Evolutionary conservation across 805 yeast species (phyloP).

Genomic region (Starmerella khaoyaiensis): DNA sequence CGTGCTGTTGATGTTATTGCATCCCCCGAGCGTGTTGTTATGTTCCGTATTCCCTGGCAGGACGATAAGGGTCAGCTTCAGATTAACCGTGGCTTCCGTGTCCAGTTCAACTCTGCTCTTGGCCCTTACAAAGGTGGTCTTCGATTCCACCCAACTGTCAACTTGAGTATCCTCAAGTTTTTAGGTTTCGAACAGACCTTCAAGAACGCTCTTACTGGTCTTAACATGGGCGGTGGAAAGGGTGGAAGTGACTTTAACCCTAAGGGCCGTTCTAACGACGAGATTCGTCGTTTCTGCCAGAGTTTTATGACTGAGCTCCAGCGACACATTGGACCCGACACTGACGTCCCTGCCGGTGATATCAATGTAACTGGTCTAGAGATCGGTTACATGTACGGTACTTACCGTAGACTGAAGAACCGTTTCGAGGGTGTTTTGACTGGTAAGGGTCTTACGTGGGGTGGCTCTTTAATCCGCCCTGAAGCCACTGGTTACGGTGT

Average conservation of each 20-base stretch:
- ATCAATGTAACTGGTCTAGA: constrained; percentile 97
- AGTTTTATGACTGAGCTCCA: constrained; percentile 92
- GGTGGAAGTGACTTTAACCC: constrained; percentile 99
- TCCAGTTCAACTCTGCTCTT: constrained; percentile 93
- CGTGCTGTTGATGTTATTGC: constrained; percentile 81
- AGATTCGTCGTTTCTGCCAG: constrained; percentile 93
- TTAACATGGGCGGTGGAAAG: constrained; percentile 98
- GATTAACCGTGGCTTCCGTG: constrained; percentile 96
- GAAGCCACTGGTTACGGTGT: constrained; percentile 99
- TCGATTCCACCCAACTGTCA: constrained; percentile 94
- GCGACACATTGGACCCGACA: constrained; percentile 91
- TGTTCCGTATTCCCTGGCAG: constrained; percentile 97
- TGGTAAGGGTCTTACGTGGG: constrained; percentile 97
- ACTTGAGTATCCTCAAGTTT: constrained; percentile 87
- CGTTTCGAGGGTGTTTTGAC: constrained; percentile 94
- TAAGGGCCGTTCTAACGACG: constrained; percentile 82
- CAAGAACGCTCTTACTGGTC: constrained; percentile 95
- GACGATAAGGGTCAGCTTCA: constrained; percentile 83
- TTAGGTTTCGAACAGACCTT: constrained; percentile 97
- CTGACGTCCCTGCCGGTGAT: constrained; percentile 99
- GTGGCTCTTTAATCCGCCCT: constrained; percentile 97
- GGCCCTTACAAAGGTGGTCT: constrained; percentile 99
- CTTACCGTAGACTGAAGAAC: constrained; percentile 84
- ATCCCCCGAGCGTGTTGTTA: constrained; percentile 89
- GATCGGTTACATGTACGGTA: constrained; percentile 91